These are phyloP conservation scores for Lachnellula hyalina DNA, from an alignment of 2,329 filamentous ascomycete species.

Conservation along the genomic window DNA sequence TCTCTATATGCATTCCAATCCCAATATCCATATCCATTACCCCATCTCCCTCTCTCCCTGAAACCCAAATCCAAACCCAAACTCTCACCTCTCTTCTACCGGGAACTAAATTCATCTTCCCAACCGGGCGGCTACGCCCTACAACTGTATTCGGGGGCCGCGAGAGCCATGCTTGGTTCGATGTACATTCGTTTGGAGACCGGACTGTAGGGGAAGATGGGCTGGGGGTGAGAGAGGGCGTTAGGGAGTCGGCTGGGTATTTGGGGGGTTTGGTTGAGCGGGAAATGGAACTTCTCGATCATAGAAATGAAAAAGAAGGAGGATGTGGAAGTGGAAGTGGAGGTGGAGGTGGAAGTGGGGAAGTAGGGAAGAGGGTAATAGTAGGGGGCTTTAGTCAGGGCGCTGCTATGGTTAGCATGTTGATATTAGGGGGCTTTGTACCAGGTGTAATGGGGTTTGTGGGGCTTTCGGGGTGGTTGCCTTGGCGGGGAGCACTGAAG, in stretches of 20 bases:
- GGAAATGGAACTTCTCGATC: conserved; percentile 5
- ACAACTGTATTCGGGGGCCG: conserved; percentile 20
- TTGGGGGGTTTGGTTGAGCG: conserved; percentile 7
- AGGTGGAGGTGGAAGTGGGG: neutral
- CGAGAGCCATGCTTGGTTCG: conserved; percentile 27
- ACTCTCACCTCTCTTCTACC: conserved; percentile 28
- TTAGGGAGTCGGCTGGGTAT: conserved; percentile 14
- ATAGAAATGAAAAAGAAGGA: neutral
- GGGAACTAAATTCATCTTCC: conserved; percentile 20
- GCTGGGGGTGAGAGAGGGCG: conserved; percentile 2
- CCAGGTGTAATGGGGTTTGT: conserved; percentile 11
- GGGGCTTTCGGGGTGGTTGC: conserved; percentile 26
- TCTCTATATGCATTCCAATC: conserved; percentile 18
- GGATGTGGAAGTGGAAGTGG: neutral
- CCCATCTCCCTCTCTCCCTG: conserved; percentile 11
- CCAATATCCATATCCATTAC: neutral
- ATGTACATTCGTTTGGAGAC: conserved; percentile 23
- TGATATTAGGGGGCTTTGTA: conserved; percentile 13
- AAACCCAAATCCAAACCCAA: conserved; percentile 29
- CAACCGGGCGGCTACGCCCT: conserved; percentile 11
- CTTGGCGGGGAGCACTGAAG: conserved; percentile 16
- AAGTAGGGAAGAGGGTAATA: neutral
- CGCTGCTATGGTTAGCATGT: conserved; percentile 17
- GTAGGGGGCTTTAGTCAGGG: conserved; percentile 24
- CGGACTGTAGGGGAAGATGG: conserved; percentile 15